Conservation (phyloP, 1,284 basidiomycete species). For the Ustilago curta region DNA sequence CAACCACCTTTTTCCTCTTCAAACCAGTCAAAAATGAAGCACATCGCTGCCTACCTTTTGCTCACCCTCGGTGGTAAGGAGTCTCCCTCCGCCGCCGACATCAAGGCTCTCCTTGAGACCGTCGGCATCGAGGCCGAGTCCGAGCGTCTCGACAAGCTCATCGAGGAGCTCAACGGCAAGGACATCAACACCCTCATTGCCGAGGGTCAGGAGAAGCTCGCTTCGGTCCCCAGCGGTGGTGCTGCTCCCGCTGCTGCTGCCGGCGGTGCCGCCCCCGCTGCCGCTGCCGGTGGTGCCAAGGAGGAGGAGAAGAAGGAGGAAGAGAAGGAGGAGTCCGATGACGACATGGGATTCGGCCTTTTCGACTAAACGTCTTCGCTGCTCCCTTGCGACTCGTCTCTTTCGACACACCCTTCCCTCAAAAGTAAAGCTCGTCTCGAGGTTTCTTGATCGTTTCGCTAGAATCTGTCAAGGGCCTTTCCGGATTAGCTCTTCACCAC, state of each 20-base stretch:
- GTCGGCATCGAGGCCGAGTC: constrained; percentile 90
- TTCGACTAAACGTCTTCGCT: constrained; percentile 60
- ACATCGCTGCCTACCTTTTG: constrained; percentile 81
- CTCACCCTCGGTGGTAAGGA: constrained; percentile 93
- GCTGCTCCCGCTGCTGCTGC: constrained; percentile 69
- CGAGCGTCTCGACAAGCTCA: constrained; percentile 83
- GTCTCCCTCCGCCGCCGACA: constrained; percentile 85
- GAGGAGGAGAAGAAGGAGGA: constrained; percentile 73
- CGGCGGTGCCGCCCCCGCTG: constrained; percentile 75
- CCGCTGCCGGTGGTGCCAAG: constrained; percentile 77
- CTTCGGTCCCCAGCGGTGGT: constrained; percentile 78
- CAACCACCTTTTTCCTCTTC: constrained; percentile 1
- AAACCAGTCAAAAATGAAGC: constrained; percentile 61
- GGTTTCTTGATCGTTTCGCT: background rate
- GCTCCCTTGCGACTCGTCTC: background rate
- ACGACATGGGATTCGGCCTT: constrained; percentile 69
- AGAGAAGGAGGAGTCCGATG: constrained; percentile 69
- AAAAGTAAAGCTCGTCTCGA: constrained; percentile 14
- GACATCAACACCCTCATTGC: constrained; percentile 86
- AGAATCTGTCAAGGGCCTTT: background rate
- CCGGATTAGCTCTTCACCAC: background rate
- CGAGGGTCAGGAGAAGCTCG: constrained; percentile 91
- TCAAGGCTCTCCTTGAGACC: constrained; percentile 86
- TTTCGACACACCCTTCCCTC: constrained; percentile 9
- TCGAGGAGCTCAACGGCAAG: constrained; percentile 94